Conservation (phyloP, 1,284 basidiomycete species). For the Tausonia pullulans region DNA sequence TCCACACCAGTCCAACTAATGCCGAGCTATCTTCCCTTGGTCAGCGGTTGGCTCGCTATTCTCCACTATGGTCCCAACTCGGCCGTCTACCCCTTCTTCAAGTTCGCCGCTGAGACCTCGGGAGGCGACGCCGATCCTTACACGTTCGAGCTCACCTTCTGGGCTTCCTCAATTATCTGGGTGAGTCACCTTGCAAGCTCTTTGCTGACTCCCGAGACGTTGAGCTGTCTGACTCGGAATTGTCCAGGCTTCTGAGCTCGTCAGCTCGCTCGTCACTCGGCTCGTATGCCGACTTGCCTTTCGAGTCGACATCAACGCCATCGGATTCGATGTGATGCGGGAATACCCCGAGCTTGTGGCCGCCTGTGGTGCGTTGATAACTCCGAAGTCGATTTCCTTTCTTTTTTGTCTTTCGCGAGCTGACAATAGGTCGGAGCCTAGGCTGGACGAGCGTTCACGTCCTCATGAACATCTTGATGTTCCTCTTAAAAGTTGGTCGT, state of each 20-base stretch:
- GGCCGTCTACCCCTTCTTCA: conserved; percentile 45
- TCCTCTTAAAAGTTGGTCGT: conserved; percentile 32
- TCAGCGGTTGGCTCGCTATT: conserved; percentile 23
- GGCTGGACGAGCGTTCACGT: conserved; percentile 44
- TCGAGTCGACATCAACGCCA: conserved; percentile 40
- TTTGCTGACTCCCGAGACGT: not conserved
- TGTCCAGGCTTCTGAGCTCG: conserved; percentile 35
- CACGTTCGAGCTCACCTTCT: conserved; percentile 44
- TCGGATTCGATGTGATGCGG: conserved; percentile 42
- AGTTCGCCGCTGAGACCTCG: conserved; percentile 34
- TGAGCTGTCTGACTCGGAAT: no score
- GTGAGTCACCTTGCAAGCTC: conserved; percentile 22
- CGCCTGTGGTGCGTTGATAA: conserved; percentile 24
- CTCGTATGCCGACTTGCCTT: conserved; percentile 37
- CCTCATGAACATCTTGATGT: conserved; percentile 45
- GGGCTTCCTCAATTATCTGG: conserved; percentile 44
- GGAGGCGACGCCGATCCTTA: conserved; percentile 36
- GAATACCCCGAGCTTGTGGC: conserved; percentile 40
- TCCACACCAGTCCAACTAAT: not conserved
- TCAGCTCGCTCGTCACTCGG: conserved; percentile 39
- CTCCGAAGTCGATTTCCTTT: not conserved
- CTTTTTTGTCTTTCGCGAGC: not conserved
- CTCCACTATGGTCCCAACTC: conserved; percentile 40
- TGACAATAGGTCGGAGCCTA: conserved; percentile 21
- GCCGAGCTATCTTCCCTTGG: not conserved